These are phyloP conservation scores for Corylus avellana DNA, from an alignment of 306 rosid species.

Conservation along the genomic window DNA sequence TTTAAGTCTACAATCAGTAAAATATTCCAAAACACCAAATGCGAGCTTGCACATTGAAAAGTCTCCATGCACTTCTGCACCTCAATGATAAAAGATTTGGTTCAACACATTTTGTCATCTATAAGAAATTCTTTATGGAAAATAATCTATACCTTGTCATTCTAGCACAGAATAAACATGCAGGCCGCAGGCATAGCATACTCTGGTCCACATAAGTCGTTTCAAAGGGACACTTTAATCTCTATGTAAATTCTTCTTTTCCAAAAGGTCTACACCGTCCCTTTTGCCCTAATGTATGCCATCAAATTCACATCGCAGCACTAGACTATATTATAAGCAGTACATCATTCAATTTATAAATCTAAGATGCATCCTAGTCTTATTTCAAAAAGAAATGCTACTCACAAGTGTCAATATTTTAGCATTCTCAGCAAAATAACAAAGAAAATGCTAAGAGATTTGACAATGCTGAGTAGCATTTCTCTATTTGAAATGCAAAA, in stretches of 20 bases:
- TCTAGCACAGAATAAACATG: background rate
- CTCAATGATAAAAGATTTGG: background rate
- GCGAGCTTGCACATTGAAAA: background rate
- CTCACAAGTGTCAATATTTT: too few species aligned
- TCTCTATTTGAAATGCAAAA: background rate
- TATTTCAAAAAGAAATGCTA: background rate
- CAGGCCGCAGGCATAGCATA: background rate
- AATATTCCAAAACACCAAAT: background rate
- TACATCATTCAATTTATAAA: background rate
- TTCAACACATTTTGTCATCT: background rate
- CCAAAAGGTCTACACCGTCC: background rate
- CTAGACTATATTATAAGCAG: conserved; percentile 7
- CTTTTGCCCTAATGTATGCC: conserved; percentile 16
- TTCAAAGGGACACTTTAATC: background rate
- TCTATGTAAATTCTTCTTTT: conserved; percentile 12
- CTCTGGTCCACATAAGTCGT: background rate
- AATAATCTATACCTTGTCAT: background rate
- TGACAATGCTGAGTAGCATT: too few species aligned
- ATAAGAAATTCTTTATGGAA: background rate
- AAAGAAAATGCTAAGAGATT: too few species aligned
- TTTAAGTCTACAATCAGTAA: background rate
- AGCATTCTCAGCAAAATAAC: too few species aligned
- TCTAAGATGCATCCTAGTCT: background rate
- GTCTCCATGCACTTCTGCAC: background rate
- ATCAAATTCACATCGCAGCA: conserved; percentile 16